These are phyloP conservation scores for Hypoxylon sp. DNA, from an alignment of 2,329 filamentous ascomycete species.

Conservation along the genomic window DNA sequence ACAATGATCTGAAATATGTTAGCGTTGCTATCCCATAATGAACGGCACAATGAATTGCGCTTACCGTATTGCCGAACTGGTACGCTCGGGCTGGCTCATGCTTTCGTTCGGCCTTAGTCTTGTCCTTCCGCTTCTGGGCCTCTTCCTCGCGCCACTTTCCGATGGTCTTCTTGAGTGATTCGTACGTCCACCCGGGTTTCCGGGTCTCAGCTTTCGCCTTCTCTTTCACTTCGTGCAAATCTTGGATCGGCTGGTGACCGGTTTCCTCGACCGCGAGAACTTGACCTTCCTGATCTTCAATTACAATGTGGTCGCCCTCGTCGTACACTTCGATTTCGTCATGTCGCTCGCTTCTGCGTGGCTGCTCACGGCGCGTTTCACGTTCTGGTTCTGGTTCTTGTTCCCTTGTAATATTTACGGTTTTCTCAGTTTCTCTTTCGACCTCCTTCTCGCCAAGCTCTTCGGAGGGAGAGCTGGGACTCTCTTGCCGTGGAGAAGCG, in stretches of 20 bases:
- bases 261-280: slow-evolving; percentile 77
- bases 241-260: slow-evolving; percentile 35
- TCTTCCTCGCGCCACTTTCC: slow-evolving; percentile 72
- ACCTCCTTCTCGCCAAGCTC: slow-evolving; percentile 45
- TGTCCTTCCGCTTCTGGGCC: slow-evolving; percentile 72
- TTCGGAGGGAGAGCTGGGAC: slow-evolving; percentile 46
- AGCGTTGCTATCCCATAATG: slow-evolving; percentile 41
- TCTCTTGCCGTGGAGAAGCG: slow-evolving; percentile 47
- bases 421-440: slow-evolving; percentile 49
- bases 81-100: slow-evolving; percentile 85
- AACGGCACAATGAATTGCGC: slow-evolving; percentile 42
- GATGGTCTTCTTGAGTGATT: slow-evolving; percentile 65
- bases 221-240: slow-evolving; percentile 49
- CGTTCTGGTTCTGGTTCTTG: slow-evolving; percentile 48
- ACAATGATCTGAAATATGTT: slow-evolving; percentile 78
- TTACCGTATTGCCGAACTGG: slow-evolving; percentile 84
- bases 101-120: slow-evolving; percentile 68
- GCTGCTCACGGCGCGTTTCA: slow-evolving; percentile 33
- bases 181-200: slow-evolving; percentile 61
- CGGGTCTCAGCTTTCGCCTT: slow-evolving; percentile 56
- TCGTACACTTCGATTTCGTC: slow-evolving; percentile 78
- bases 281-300: slow-evolving; percentile 90
- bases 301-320: slow-evolving; percentile 83
- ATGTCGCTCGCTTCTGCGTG: slow-evolving; percentile 34
- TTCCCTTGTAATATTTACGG: slow-evolving; percentile 33